A percentile compares a stretch with the other conserved stretches of the same genome.
These are phyloP conservation scores for Teunomyces funiuensis DNA, from an alignment of 805 yeast species.

Conservation along the genomic window DNA sequence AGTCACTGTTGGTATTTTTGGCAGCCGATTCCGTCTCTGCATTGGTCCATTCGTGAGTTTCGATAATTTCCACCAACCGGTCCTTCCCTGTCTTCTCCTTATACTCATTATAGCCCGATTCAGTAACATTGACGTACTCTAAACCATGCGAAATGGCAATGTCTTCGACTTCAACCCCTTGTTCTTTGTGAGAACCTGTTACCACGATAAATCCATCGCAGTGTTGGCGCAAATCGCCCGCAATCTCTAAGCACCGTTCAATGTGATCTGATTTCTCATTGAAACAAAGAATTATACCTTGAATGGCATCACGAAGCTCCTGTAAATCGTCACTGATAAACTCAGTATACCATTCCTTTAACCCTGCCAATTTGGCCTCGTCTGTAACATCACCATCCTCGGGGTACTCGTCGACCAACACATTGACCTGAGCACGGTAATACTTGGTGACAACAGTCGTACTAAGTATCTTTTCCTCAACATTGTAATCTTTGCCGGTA, in stretches of 20 bases:
- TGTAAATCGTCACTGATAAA: slow-evolving; percentile 34
- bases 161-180: slow-evolving; percentile 38
- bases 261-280: slow-evolving; percentile 18
- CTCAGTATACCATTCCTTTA: slow-evolving; percentile 41
- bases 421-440: slow-evolving; percentile 26
- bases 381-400: slow-evolving; percentile 11
- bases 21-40: slow-evolving; percentile 16
- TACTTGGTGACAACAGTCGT: slow-evolving; percentile 30
- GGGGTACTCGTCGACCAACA: slow-evolving; percentile 40
- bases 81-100: slow-evolving; percentile 43
- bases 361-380: slow-evolving; percentile 13
- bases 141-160: slow-evolving; percentile 36
- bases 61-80: slow-evolving; percentile 46
- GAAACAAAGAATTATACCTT: slow-evolving; percentile 46
- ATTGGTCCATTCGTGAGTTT: slow-evolving; percentile 52
- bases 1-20: slow-evolving; percentile 11
- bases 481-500: background rate
- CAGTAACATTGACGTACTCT: slow-evolving; percentile 40
- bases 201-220: slow-evolving; percentile 38
- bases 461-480: slow-evolving; percentile 18
- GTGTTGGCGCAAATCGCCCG: slow-evolving; percentile 12
- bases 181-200: slow-evolving; percentile 9
- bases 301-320: slow-evolving; percentile 47
- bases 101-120: slow-evolving; percentile 39
- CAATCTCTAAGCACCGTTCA: slow-evolving; percentile 15